Evolutionary conservation across 257 asterid genomes (phyloP), one percentile per base, ranked within the genome.

Genomic region (Solanum bulbocastanum): DNA sequence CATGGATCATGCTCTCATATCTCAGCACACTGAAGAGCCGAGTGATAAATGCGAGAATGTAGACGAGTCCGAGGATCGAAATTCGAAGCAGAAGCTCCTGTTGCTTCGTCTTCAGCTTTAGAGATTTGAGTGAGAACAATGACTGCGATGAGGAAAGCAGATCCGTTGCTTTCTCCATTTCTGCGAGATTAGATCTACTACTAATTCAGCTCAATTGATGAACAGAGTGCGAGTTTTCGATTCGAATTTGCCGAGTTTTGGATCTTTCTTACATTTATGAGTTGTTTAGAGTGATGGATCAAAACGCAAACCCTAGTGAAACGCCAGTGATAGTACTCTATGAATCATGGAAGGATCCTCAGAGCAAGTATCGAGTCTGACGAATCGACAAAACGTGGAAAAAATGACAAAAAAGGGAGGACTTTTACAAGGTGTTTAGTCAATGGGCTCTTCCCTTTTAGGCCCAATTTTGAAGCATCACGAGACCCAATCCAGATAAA

Each of bases 1-100:
- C 99, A 90, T 97, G 99, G 96, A 97, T 97, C 99, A 97, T 97
- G 86, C 99, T 96, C 95, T 97, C 99, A 86, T 97, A 97, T 60
- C 99, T 95, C 89, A 97, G 82, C 73, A 97, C 98, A 87, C 99
- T 97, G 93, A 97, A 97, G 60, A 97, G 90, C 11, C 99, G 94
- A 13, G 98, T 90, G 27, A 96, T 93, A 91, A 97, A 97, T 10
- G 99, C 99, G 89, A 97, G 87, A 49, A 96, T 86, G 89, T 97
- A 97, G 10, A 97, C 95, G 89, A 97, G 86, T n/a, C 93, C 87
- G 22, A 97, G 94, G 90, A 97, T 94, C 75, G 98, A 62, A 52
- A 96, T 95, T 74, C 99, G 97, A 91, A 97, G 92, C 90, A 97
- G 85, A 81, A 97, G 93, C 92, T 97, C 99, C 91, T 97, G 95